These are phyloP conservation scores for Xylariaceae sp. DNA, from an alignment of 2,329 filamentous ascomycete species.

Conservation along the genomic window DNA sequence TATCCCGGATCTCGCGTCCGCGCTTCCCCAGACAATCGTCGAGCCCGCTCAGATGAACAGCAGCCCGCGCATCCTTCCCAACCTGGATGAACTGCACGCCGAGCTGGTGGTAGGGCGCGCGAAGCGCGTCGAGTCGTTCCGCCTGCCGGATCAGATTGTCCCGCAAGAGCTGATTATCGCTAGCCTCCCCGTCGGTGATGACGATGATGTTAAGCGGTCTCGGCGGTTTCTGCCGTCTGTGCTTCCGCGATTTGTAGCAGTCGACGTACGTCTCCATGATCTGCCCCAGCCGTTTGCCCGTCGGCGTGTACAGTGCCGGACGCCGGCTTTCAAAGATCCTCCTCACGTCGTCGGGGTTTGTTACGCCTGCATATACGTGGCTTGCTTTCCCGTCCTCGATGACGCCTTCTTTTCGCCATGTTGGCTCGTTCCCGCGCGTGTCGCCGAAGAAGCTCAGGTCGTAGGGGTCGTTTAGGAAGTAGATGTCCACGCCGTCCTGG, in stretches of 20 bases:
- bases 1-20: conserved; percentile 63
- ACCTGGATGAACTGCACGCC: conserved; percentile 97
- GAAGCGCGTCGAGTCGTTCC: conserved; percentile 62
- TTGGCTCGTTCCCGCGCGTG: conserved; percentile 1
- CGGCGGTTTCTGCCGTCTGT: conserved; percentile 41
- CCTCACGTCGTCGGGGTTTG: conserved; percentile 52
- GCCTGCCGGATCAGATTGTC: conserved; percentile 60
- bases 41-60: conserved; percentile 61
- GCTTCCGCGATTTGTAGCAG: conserved; percentile 41
- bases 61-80: conserved; percentile 65
- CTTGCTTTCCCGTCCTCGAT: conserved; percentile 33
- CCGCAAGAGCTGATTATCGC: conserved; percentile 68
- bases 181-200: conserved; percentile 82
- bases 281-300: conserved; percentile 63
- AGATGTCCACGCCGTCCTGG: conserved; percentile 80
- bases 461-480: conserved; percentile 74
- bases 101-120: conserved; percentile 74
- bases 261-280: conserved; percentile 72
- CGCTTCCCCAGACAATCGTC: conserved; percentile 53
- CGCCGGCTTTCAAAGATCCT: conserved; percentile 65
- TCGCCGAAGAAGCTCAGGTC: conserved; percentile 33
- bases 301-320: conserved; percentile 68
- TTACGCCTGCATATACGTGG: conserved; percentile 63
- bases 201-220: conserved; percentile 89
- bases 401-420: background rate